These are phyloP conservation scores for Kalanchoe fedtschenkoi DNA, from an alignment of 164 flowering plant species.

Conservation along the genomic window DNA sequence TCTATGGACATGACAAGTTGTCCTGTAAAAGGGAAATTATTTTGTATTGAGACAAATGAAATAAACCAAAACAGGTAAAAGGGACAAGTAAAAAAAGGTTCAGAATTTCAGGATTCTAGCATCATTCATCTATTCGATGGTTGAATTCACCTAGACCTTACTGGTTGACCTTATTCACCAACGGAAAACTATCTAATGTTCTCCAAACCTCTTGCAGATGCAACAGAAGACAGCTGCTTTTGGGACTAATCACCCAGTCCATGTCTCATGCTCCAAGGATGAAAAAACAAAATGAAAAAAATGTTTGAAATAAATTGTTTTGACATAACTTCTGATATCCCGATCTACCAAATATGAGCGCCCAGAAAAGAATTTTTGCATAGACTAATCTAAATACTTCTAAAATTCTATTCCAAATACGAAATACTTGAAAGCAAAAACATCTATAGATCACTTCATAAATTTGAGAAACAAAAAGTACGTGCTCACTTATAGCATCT, in stretches of 20 bases:
- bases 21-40: conserved; percentile 40
- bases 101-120: neutral
- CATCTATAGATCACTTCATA: neutral
- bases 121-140: neutral
- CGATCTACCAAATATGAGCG: no score
- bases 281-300: no score
- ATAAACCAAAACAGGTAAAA: neutral
- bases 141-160: no score
- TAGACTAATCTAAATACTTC: neutral
- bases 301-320: neutral
- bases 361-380: neutral
- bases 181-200: no score
- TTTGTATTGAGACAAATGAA: neutral
- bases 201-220: no score
- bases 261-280: neutral
- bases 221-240: no score
- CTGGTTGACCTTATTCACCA: no score
- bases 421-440: neutral
- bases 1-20: conserved; percentile 74
- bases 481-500: neutral
- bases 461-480: neutral
- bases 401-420: neutral
- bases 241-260: neutral
- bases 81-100: neutral
- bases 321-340: no score